phyloP scores from a whole-genome alignment of 1,284 basidiomycete species.

The Sphagnurus paluster region DNA sequence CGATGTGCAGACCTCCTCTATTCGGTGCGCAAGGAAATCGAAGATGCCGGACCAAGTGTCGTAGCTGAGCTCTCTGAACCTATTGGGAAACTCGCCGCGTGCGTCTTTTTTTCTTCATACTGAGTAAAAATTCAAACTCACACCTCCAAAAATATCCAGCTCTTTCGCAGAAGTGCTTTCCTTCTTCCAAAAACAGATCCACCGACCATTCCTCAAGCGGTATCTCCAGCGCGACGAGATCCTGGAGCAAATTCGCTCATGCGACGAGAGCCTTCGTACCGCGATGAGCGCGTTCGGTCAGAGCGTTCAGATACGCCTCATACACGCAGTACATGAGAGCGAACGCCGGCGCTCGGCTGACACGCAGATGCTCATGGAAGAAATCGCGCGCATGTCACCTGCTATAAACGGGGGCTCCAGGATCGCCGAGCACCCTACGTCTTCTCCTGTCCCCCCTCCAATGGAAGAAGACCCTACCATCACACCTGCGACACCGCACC shows the following conservation, averaged over 20 bases:
- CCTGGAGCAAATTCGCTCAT: conserved; percentile 49
- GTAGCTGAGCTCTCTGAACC: conserved; percentile 34
- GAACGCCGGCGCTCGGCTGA: conserved; percentile 33
- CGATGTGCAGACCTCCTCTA: conserved; percentile 47
- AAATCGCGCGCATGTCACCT: background rate
- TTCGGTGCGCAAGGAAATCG: conserved; percentile 42
- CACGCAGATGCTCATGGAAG: conserved; percentile 24
- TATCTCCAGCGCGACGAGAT: conserved; percentile 79
- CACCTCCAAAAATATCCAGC: conserved; percentile 29
- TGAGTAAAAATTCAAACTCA: conserved; percentile 3
- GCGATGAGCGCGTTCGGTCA: conserved; percentile 60
- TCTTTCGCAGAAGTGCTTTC: conserved; percentile 46
- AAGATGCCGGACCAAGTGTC: conserved; percentile 38
- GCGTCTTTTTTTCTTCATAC: conserved; percentile 23
- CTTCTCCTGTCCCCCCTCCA: background rate
- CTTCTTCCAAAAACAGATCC: conserved; percentile 59
- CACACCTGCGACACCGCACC: background rate
- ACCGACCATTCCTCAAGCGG: conserved; percentile 74
- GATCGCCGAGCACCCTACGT: background rate
- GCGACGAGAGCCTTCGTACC: conserved; percentile 51
- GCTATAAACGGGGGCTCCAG: background rate
- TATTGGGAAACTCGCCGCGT: conserved; percentile 49
- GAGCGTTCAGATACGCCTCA: conserved; percentile 55
- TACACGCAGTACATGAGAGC: conserved; percentile 51
- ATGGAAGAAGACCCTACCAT: background rate